Evolutionary conservation across 1,284 basidiomycete species (phyloP), one percentile per base, ranked within the genome.

Genomic region (Leccinum solheimii): DNA sequence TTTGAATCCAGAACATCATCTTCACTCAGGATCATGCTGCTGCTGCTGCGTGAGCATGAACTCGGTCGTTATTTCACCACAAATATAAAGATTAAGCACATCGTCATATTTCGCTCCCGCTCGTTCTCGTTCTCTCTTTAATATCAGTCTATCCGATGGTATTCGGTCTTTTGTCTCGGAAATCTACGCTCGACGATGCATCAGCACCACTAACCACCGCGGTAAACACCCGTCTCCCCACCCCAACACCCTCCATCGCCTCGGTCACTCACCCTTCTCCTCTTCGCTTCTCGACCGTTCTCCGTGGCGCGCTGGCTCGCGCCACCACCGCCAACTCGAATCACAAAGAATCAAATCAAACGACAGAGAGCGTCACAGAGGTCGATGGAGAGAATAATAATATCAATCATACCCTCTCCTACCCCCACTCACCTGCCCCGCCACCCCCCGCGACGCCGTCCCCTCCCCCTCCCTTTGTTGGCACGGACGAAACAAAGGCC

Each of bases 141-240:
- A 32, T 27, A 34, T 21, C 14, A 11, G 5, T 19, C 14, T 16
- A 30, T 30, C 50, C 21, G 43, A 83, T 84, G 81, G 79, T 85
- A 36, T 84, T 86, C 67, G 75, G 81, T 4, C 76, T 85, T 43
- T 83, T 86, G 63, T 67, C 74, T 26, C 79, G 81, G 65, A 83
- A 80, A 67, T 63, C 71, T 2, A 57, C 63, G 0, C 54, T 49
- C 23, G 70, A 64, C 55, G 62, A 60, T 7, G n/a, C 60, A 11
- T 16, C 61, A 0, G 45, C 55, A 6, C 64, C 69, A 23, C 57
- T 66, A 30, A 62, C 48, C 38, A 16, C 13, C 36, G 14, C 36
- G 36, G 14, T 38, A 38, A 3, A 38, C 16, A 38, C 36, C n/a
- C 82, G 82, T 67, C 75, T 82, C 9, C 79, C 82, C 13, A 85